Evolutionary conservation across 164 flowering plant genomes (phyloP).

Genomic region (Vitis cinerea): DNA sequence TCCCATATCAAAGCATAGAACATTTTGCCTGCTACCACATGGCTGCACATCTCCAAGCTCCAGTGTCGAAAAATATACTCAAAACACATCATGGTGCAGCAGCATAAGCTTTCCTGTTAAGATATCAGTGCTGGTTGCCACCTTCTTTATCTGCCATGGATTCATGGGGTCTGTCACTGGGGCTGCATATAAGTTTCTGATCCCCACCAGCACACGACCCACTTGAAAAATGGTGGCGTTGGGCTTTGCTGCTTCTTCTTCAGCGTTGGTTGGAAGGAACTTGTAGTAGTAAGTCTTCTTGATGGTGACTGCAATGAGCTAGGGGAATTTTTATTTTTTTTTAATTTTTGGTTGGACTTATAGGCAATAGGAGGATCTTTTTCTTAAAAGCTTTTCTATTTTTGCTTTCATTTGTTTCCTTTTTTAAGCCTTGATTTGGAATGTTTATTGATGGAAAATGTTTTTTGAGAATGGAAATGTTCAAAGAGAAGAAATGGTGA

Average conservation of each 20-base stretch:
- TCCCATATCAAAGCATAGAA: not conserved
- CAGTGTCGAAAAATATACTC: not conserved
- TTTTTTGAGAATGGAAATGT: no score
- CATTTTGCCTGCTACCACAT: not conserved
- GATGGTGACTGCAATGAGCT: not conserved
- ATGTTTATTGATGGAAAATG: no score
- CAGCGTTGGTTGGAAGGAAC: constrained; percentile 9
- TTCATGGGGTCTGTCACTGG: constrained; percentile 7
- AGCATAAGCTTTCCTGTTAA: not conserved
- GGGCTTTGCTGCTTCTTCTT: not conserved
- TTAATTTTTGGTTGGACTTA: no score
- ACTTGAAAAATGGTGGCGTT: not conserved
- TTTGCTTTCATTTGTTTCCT: no score
- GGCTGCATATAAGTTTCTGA: constrained; percentile 6
- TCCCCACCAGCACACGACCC: not conserved
- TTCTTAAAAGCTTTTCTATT: no score
- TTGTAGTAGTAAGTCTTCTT: constrained; percentile 12
- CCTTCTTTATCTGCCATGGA: constrained; percentile 16
- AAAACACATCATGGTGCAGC: not conserved
- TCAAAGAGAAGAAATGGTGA: no score
- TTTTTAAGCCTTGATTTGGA: no score
- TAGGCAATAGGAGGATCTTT: no score
- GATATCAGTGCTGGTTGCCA: not conserved
- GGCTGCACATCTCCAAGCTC: not conserved
- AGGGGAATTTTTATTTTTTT: no score